Base-by-base conservation (phyloP, 106 monocot species). In the Phalaenopsis aphrodite region DNA sequence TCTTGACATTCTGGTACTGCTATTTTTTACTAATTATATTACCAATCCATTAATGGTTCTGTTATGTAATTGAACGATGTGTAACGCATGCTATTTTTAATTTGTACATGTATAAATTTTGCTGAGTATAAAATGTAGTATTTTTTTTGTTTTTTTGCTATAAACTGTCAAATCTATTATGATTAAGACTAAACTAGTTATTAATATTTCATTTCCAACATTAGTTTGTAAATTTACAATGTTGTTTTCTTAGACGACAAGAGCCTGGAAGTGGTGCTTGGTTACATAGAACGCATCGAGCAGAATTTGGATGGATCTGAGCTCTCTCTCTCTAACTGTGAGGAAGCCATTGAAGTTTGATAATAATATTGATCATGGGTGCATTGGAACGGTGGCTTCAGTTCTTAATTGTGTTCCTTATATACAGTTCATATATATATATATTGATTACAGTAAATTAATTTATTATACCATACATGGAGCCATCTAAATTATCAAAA, bases 221-320 rank as follows among this genome's bases (percentile, higher is more conserved):
- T 61, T 21, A n/a, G 21, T 21, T 21, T n/a, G 21, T 5, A 61
- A 5, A 61, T 5, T 21, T 61, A n/a, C 18, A 2, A 19, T 61
- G 61, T 10, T 61, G 61, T 38, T 69, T 69, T 69, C 0, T 11
- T 43, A 74, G 74, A 74, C 45, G 74, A 74, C 15, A 74, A 74
- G 19, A 74, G n/a, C 74, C 74, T 74, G 74, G 74, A 74, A 8
- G n/a, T n/a, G n/a, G 74, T 74, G 45, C 74, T 74, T 43, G 43
- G 45, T 21, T 74, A 42, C 18, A 19, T 74, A 45, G 74, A 74
- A n/a, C 24, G 19, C 1, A 74, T 74, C 14, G 74, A 74, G 74
- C 43, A 74, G 74, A 43, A 45, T 21, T 7, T 74, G 43, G 43
- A 45, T 17, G 74, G 10, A 43, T 42, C 18, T 45, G 19, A 74